Evolutionary conservation across 202 grass and related monocot genomes (phyloP).

Genomic region (Hordeum pubiflorum): DNA sequence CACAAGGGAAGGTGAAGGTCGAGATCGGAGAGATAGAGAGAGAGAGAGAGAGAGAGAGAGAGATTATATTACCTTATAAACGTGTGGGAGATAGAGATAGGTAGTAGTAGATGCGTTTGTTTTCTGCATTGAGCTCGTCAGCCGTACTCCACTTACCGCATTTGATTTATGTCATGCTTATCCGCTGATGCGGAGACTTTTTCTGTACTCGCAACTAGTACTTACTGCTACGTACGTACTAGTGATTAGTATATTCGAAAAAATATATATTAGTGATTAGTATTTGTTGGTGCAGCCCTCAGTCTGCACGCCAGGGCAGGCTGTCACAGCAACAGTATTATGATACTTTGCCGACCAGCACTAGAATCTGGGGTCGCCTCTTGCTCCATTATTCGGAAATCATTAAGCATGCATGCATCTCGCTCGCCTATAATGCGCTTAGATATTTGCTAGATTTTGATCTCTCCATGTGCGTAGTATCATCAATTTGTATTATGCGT

Average conservation of each 20-base stretch:
- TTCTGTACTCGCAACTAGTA: neutral
- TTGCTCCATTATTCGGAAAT: neutral
- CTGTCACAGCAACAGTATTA: neutral
- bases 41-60: neutral
- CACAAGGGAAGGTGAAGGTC: no score
- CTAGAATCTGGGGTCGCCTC: neutral
- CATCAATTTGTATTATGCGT: no score
- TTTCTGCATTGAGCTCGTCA: slow-evolving; percentile 8
- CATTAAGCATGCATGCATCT: neutral
- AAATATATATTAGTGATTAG: neutral
- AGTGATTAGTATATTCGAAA: neutral
- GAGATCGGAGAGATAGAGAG: no score
- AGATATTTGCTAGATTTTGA: neutral
- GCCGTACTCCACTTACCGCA: neutral
- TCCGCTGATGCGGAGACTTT: neutral
- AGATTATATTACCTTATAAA: neutral
- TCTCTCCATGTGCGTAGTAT: neutral
- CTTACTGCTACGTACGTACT: neutral
- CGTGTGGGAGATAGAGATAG: neutral
- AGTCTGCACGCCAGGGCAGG: neutral
- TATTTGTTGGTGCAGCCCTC: neutral
- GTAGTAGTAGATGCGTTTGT: neutral
- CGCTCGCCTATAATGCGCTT: neutral
- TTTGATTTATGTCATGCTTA: slow-evolving; percentile 29
- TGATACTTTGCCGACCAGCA: neutral